Conservation (phyloP, 768 basidiomycete genomes). For the Mycena floridula region DNA sequence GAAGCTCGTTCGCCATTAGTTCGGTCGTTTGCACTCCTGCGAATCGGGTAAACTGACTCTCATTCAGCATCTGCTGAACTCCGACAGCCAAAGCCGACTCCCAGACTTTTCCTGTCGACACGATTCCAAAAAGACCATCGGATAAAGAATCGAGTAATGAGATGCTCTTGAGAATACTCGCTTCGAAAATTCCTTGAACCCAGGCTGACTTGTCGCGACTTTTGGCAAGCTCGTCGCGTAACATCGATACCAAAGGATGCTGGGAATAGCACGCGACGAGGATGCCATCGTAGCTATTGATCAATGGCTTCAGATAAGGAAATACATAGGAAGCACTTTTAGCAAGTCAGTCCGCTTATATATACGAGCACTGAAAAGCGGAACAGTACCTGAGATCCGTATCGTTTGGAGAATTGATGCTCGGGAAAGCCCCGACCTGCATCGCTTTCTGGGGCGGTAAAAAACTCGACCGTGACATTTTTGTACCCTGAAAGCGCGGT, state of each 20-base stretch:
- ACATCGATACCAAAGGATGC: slow-evolving; percentile 6
- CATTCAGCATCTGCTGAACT: too few species aligned
- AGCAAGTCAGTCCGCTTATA: too few species aligned
- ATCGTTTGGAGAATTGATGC: too few species aligned
- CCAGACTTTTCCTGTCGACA: too few species aligned
- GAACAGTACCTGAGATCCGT: too few species aligned
- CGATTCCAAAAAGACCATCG: too few species aligned
- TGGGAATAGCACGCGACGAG: slow-evolving; percentile 9
- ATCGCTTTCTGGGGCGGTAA: too few species aligned
- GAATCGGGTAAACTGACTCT: slow-evolving; percentile 3
- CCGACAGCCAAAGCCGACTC: too few species aligned
- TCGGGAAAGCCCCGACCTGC: too few species aligned
- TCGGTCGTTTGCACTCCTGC: slow-evolving; percentile 7
- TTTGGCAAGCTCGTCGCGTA: slow-evolving; percentile 8
- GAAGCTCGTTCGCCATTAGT: slow-evolving; percentile 3
- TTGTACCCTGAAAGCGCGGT: too few species aligned
- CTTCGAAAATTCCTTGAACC: slow-evolving; percentile 7
- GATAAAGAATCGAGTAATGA: background rate
- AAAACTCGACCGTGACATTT: too few species aligned
- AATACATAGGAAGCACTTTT: slow-evolving; percentile 7
- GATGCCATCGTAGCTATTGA: slow-evolving; percentile 4
- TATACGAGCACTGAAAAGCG: too few species aligned
- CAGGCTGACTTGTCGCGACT: slow-evolving; percentile 18
- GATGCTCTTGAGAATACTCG: slow-evolving; percentile 4
- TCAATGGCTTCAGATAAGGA: slow-evolving; percentile 1